Conservation (phyloP, 2,329 filamentous ascomycete species). For the Ambrosiella beaveri region DNA sequence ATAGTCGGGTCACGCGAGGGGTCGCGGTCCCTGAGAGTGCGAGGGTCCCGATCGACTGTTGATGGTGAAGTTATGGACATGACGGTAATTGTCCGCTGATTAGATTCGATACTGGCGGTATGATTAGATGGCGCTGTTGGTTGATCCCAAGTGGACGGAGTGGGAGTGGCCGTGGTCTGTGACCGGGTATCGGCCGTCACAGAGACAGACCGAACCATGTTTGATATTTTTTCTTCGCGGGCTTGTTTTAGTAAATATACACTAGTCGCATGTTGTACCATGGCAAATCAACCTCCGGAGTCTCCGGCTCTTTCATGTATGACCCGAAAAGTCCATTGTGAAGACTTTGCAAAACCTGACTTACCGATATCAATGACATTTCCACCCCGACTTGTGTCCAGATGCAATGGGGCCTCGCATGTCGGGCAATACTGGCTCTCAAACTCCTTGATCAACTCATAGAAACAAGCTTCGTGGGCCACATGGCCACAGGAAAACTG, state of each 20-base stretch:
- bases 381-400: constrained; percentile 83
- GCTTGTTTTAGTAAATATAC: constrained; percentile 15
- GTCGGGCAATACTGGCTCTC: constrained; percentile 88
- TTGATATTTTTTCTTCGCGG: constrained; percentile 73
- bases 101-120: constrained; percentile 32
- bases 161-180: constrained; percentile 35
- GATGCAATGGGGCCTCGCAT: constrained; percentile 76
- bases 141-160: constrained; percentile 48
- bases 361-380: constrained; percentile 84
- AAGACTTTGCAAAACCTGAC: constrained; percentile 13
- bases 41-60: constrained; percentile 3
- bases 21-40: constrained; percentile 4
- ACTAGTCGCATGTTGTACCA: background rate
- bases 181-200: constrained; percentile 42
- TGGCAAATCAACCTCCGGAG: background rate
- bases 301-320: background rate
- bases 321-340: background rate
- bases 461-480: constrained; percentile 94
- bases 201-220: constrained; percentile 71
- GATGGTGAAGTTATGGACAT: background rate
- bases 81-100: constrained; percentile 19
- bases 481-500: constrained; percentile 97
- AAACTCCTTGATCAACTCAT: constrained; percentile 91
- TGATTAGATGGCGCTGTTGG: constrained; percentile 25
- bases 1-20: background rate